Evolutionary conservation across 805 yeast species (phyloP), one percentile per base, ranked within the genome.

Genomic region (Candida adriatica): DNA sequence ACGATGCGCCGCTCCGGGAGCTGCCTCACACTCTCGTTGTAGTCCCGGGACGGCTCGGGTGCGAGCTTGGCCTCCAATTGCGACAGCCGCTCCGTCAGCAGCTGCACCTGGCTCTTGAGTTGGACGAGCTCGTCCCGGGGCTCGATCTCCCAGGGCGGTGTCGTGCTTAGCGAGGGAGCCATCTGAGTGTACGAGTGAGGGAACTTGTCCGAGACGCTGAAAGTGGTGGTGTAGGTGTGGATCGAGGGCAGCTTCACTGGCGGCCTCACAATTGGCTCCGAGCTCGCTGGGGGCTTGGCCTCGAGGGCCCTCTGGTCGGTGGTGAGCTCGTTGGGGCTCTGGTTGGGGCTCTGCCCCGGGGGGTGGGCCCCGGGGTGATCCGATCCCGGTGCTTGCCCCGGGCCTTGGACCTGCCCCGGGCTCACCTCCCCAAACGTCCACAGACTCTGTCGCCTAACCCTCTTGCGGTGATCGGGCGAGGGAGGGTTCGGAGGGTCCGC

Each of bases 401-500:
- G n/a, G n/a, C n/a, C n/a, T n/a, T n/a, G 17, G n/a, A 28, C n/a
- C 9, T n/a, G 27, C 5, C 22, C 26, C 11, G 18, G 27, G 5
- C 9, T 9, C 6, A 16, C 33, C 2, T 25, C 34, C 4, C 34
- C 42, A 31, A 41, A 41, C 5, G 41, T 16, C 9, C 39, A 37
- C 8, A 42, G 37, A 1, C 37, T 29, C 28, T 42, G 42, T 26
- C 40, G 41, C 18, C 42, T 33, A 9, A 45, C 36, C 32, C 56
- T 54, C 38, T 42, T 42, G 36, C 39, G 54, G 38, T 45, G 59
- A 18, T 44, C 62, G 18, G 56, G 59, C 2, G 62, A 55, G 1
- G 71, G 69, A 6, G 71, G 72, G 29, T 60, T 56, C 11, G 72
- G 68, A 1, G 72, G 71, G 24, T 51, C 43, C 9, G 43, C 53